Conservation (phyloP, 148 eudicot genomes). For the Chenopodium quinoa region DNA sequence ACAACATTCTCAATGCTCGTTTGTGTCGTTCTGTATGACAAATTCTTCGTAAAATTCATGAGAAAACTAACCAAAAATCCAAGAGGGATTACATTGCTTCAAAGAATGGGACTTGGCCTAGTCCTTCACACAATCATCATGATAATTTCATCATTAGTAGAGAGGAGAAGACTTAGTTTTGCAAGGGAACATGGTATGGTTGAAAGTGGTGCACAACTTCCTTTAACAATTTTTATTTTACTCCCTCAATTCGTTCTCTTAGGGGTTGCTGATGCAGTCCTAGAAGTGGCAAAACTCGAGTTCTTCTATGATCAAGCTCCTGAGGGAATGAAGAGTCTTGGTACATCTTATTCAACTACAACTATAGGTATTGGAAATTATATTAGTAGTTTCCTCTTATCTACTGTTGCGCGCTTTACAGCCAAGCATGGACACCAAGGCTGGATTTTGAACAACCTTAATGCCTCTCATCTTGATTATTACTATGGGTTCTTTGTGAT, state of each 20-base stretch:
- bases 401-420: slow-evolving; percentile 50
- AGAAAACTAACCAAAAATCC: slow-evolving; percentile 57
- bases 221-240: slow-evolving; percentile 55
- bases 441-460: slow-evolving; percentile 77
- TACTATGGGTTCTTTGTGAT: slow-evolving; percentile 62
- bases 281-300: slow-evolving; percentile 72
- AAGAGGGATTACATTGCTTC: slow-evolving; percentile 67
- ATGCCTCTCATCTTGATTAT: slow-evolving; percentile 70
- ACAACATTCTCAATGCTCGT: slow-evolving; percentile 66
- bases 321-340: slow-evolving; percentile 79
- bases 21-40: slow-evolving; percentile 58
- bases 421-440: slow-evolving; percentile 48
- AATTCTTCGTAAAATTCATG: slow-evolving; percentile 45
- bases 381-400: slow-evolving; percentile 59
- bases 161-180: slow-evolving; percentile 47
- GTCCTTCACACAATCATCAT: slow-evolving; percentile 51
- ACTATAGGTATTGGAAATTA: slow-evolving; percentile 64
- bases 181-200: slow-evolving; percentile 51
- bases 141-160: slow-evolving; percentile 42
- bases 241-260: slow-evolving; percentile 68
- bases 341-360: slow-evolving; percentile 64
- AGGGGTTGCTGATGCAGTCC: slow-evolving; percentile 70
- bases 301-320: slow-evolving; percentile 91
- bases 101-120: slow-evolving; percentile 77
- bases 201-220: slow-evolving; percentile 49